Evolutionary conservation across 2,329 filamentous ascomycete genomes (phyloP).

Genomic region (Phialophora expanda): DNA sequence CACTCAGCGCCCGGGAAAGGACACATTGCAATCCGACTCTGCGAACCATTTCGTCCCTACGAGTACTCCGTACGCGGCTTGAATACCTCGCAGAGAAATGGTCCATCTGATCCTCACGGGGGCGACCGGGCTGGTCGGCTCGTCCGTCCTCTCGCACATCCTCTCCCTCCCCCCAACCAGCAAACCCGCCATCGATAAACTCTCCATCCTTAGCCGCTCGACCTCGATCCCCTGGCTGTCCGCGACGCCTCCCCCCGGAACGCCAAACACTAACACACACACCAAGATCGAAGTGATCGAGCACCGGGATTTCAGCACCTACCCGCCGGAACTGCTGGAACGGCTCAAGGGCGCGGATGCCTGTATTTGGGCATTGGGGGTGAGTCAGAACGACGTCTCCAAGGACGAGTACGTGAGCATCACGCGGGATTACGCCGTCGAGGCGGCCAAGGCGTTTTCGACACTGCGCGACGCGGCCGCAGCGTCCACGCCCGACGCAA

Average conservation of each 20-base stretch:
- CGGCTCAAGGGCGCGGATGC: slow-evolving; percentile 69
- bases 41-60: neutral
- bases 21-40: no score
- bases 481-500: neutral
- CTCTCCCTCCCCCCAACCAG: slow-evolving; percentile 51
- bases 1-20: neutral
- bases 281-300: slow-evolving; percentile 69
- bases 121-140: slow-evolving; percentile 71
- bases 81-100: slow-evolving; percentile 10
- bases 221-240: slow-evolving; percentile 30
- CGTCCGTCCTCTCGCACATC: slow-evolving; percentile 66
- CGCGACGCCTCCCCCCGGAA: slow-evolving; percentile 67
- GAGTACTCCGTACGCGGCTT: neutral
- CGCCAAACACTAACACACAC: slow-evolving; percentile 54
- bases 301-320: slow-evolving; percentile 69
- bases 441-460: slow-evolving; percentile 66
- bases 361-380: slow-evolving; percentile 76
- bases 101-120: slow-evolving; percentile 72
- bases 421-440: slow-evolving; percentile 69
- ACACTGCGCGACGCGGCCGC: slow-evolving; percentile 43
- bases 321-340: slow-evolving; percentile 62
- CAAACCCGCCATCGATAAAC: slow-evolving; percentile 58
- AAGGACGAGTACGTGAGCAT: slow-evolving; percentile 72
- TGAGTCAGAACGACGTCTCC: slow-evolving; percentile 63
- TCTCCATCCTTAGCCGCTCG: slow-evolving; percentile 70